A percentile compares a stretch with the other conserved stretches of the same genome.
Conservation (phyloP, 2,329 filamentous ascomycete genomes). For the Ophiostoma novo-ulmi region DNA sequence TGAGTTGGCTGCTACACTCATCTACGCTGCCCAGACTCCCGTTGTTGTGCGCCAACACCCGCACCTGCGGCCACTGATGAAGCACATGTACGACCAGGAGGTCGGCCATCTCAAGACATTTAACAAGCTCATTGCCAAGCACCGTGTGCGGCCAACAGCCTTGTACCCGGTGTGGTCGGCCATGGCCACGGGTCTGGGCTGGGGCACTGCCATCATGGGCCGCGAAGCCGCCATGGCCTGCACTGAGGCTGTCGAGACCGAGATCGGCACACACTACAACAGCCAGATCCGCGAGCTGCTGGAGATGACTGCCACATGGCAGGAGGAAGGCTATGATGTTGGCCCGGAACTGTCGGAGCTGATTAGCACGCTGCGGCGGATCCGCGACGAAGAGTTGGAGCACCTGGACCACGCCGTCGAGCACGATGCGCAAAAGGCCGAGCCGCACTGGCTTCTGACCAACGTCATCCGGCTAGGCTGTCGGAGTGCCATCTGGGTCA, state of each 20-base stretch:
- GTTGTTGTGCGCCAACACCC: slow-evolving; percentile 75
- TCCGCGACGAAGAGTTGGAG: slow-evolving; percentile 93
- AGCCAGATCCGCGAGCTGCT: slow-evolving; percentile 77
- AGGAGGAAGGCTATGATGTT: slow-evolving; percentile 71
- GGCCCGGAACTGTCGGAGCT: slow-evolving; percentile 72
- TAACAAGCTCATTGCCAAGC: slow-evolving; percentile 73
- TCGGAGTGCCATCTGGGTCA: slow-evolving; percentile 87
- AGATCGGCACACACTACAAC: slow-evolving; percentile 96
- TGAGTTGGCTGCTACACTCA: slow-evolving; percentile 91
- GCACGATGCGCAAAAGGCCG: slow-evolving; percentile 84
- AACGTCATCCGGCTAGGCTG: slow-evolving; percentile 86
- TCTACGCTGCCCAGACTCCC: slow-evolving; percentile 85
- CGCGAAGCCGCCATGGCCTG: slow-evolving; percentile 97
- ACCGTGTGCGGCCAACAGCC: slow-evolving; percentile 85
- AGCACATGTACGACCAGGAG: slow-evolving; percentile 98
- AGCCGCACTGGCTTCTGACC: slow-evolving; percentile 83
- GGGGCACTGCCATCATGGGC: slow-evolving; percentile 83
- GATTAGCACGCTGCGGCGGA: slow-evolving; percentile 68
- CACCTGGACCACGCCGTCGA: slow-evolving; percentile 93
- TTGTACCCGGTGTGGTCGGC: slow-evolving; percentile 87
- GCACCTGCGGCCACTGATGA: slow-evolving; percentile 83
- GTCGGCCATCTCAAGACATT: slow-evolving; percentile 80
- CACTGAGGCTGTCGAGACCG: slow-evolving; percentile 96
- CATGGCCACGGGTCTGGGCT: slow-evolving; percentile 75
- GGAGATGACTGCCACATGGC: slow-evolving; percentile 72